Conservation (phyloP, 1,139 yeast genomes). For the Kluyveromyces sp. region DNA sequence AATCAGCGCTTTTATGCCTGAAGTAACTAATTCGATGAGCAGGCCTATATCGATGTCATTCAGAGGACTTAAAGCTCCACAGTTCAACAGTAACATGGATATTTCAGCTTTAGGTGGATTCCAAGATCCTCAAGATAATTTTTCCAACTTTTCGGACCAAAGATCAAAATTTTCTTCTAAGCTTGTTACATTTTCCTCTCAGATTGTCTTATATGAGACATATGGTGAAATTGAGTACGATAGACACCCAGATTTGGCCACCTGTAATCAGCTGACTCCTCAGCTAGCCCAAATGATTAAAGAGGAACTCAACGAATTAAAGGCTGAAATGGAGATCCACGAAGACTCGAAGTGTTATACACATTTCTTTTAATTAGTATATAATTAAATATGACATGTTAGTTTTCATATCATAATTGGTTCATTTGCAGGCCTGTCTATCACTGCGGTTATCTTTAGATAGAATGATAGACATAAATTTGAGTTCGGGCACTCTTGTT, state of each 20-base stretch:
- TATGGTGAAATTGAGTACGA: slow-evolving; percentile 82
- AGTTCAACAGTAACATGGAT: slow-evolving; percentile 33
- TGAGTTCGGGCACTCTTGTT: too few species aligned
- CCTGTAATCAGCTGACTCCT: slow-evolving; percentile 90
- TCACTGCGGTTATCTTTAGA: too few species aligned
- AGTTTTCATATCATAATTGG: too few species aligned
- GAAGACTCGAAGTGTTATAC: slow-evolving; percentile 71
- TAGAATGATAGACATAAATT: too few species aligned
- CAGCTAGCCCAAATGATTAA: slow-evolving; percentile 78
- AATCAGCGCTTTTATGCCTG: slow-evolving; percentile 21
- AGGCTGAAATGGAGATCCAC: slow-evolving; percentile 77
- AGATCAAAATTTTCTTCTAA: slow-evolving; percentile 4
- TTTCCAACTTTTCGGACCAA: not conserved
- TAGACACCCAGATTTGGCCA: slow-evolving; percentile 87
- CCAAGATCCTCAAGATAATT: not conserved
- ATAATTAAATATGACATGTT: not conserved
- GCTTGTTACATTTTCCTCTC: slow-evolving; percentile 68
- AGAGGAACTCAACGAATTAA: slow-evolving; percentile 74
- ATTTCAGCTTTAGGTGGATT: not conserved
- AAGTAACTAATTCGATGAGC: slow-evolving; percentile 10
- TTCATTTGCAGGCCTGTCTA: too few species aligned
- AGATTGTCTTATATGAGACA: slow-evolving; percentile 81
- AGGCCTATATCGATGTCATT: slow-evolving; percentile 65
- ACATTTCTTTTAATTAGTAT: slow-evolving; percentile 41
- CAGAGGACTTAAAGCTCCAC: slow-evolving; percentile 54